A percentile compares a stretch with the other conserved stretches of the same genome.
Conservation (phyloP, 495 filamentous ascomycete genomes). For the Corynascus novoguineensis region DNA sequence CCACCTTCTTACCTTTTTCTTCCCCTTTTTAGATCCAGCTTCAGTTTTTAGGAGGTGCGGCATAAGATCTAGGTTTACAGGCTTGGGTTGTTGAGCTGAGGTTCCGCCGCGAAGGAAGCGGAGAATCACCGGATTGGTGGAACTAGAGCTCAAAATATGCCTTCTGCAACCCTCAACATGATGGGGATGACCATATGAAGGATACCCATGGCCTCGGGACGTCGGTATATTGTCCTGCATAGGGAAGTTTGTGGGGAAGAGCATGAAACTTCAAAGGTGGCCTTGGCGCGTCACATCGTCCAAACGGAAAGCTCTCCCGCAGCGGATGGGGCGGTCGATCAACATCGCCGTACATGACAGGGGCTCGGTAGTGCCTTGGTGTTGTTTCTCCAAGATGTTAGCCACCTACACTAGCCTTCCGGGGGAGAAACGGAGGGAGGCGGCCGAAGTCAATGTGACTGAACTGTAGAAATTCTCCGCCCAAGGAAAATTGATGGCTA, state of each 20-base stretch:
- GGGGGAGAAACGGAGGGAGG: neutral
- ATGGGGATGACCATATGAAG: neutral
- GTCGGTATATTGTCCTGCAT: neutral
- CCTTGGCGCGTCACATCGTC: constrained; percentile 10
- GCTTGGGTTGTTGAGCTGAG: too few species aligned
- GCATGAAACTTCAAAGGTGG: neutral
- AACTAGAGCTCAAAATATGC: too few species aligned
- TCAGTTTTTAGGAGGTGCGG: too few species aligned
- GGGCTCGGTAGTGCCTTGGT: neutral
- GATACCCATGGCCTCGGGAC: neutral
- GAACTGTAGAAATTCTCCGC: neutral
- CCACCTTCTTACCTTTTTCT: too few species aligned
- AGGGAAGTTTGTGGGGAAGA: constrained; percentile 2
- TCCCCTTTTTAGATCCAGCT: too few species aligned
- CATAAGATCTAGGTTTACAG: too few species aligned
- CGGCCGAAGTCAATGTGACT: constrained; percentile 1
- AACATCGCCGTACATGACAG: neutral
- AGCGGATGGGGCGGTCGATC: neutral
- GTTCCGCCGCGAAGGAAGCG: too few species aligned
- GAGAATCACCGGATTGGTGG: too few species aligned
- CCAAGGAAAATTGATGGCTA: neutral
- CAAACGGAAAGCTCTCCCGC: neutral
- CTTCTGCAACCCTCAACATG: too few species aligned
- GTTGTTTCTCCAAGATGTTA: neutral
- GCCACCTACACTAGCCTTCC: neutral